Base-by-base conservation (phyloP, 371 early-diverging fungal species). In the Mucor ambiguus region DNA sequence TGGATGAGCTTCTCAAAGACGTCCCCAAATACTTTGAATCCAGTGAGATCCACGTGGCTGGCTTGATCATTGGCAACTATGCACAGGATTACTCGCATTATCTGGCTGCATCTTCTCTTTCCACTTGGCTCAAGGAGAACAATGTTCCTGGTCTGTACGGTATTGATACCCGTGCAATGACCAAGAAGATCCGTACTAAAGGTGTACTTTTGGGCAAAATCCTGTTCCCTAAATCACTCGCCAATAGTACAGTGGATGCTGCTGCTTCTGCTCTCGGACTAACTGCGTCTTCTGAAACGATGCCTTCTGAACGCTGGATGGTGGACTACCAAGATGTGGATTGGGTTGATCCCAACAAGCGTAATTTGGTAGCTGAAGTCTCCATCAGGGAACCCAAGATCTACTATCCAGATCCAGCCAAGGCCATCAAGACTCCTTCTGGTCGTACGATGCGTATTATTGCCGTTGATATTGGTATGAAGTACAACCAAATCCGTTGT, bases 381-480 rank as follows among this genome's bases (percentile, higher is more conserved):
- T 95, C 96, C 12, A 83, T 88, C 75, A 93, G 90, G 78, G 81
- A 84, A 60, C 87, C 93, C 59, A 86, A 84, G 68, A 63, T 92
- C 37, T 98, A 96, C 77, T 62, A 72, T 6, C 87, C 88, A 18
- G 90, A 87, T 30, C 86, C 87, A 5, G 72, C 77, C 46, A 86
- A 75, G 22, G 85, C 88, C 35, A 67, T 91, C 58, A 80, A 85
- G 70, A 87, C 86, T 5, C 79, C 89, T 33, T 86, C 90, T 68
- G 96, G 96, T 7, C 91, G 89, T 68, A 84, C 91, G 12, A 78
- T 96, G 66, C 90, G 93, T 61, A 85, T 98, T 48, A 68, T 98
- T 56, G 96, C 95, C 44, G 90, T 98, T 10, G 97, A 98, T 78
- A 93, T 98, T 16, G 98, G 98, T 71, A 95, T 98, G 95, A 98